Evolutionary conservation across 345 rosid genomes (phyloP).

Genomic region (Salix dunnii): DNA sequence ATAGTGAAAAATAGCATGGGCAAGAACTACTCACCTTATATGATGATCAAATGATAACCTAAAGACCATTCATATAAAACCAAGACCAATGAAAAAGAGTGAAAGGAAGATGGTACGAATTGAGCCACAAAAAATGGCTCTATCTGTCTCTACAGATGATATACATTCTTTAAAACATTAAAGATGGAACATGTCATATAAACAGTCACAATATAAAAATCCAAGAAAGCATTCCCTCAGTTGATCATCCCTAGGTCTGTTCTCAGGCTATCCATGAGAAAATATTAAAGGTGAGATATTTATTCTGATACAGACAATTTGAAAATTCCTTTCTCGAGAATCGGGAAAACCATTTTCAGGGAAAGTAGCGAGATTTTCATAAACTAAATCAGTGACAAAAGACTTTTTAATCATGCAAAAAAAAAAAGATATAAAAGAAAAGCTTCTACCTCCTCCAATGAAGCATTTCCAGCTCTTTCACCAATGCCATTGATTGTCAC

Average conservation of each 20-base stretch:
- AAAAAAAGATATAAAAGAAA: background rate
- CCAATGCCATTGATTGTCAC: constrained; percentile 97
- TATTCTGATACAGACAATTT: background rate
- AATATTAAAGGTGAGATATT: background rate
- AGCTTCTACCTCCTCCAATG: constrained; percentile 82
- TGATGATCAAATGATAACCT: background rate
- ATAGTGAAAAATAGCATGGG: background rate
- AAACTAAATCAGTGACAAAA: background rate
- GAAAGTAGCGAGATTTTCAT: too few relatives aligned
- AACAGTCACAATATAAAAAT: background rate
- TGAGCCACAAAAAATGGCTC: background rate
- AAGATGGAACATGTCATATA: too few relatives aligned
- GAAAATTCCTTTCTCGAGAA: too few relatives aligned
- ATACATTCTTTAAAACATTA: background rate
- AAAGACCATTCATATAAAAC: background rate
- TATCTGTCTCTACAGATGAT: background rate
- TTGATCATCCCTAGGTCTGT: background rate
- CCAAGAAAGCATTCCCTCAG: background rate
- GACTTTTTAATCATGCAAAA: background rate
- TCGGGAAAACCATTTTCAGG: too few relatives aligned
- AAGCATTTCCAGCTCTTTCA: constrained; percentile 98
- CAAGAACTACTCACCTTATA: background rate
- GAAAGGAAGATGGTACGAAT: background rate
- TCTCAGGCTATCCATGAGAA: background rate
- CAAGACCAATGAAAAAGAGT: background rate